These are phyloP conservation scores for Zygoascus flipseniorum DNA, from an alignment of 805 yeast species.

Conservation along the genomic window DNA sequence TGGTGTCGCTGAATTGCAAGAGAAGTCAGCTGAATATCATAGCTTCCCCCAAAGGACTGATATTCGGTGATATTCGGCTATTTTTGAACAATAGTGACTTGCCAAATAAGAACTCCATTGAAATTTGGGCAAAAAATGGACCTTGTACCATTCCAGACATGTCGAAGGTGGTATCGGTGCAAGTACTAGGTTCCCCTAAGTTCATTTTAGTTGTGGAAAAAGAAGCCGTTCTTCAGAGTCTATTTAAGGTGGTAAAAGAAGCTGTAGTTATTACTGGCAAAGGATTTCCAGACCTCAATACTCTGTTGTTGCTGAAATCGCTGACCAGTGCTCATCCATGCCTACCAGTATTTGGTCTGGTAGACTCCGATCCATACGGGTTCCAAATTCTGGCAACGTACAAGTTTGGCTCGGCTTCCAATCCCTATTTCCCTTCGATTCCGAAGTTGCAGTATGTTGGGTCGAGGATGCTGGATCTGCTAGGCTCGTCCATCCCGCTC, in stretches of 20 bases:
- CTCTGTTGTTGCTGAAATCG: constrained; percentile 35
- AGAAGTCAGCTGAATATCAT: constrained; percentile 36
- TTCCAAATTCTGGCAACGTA: constrained; percentile 39
- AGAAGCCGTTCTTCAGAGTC: constrained; percentile 36
- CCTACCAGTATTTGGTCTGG: constrained; percentile 38
- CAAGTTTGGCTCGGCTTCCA: constrained; percentile 18
- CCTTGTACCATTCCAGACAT: constrained; percentile 31
- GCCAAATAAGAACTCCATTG: constrained; percentile 2
- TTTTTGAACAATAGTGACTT: not conserved
- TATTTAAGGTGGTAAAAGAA: constrained; percentile 19
- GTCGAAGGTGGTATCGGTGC: constrained; percentile 16
- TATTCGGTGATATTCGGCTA: constrained; percentile 33
- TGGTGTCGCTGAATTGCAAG: constrained; percentile 32
- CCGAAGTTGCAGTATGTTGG: constrained; percentile 31
- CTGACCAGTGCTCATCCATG: constrained; percentile 25
- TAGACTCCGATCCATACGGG: constrained; percentile 64
- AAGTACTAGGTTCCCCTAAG: constrained; percentile 18
- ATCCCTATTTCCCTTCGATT: not conserved
- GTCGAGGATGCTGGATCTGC: constrained; percentile 34
- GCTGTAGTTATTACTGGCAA: constrained; percentile 34
- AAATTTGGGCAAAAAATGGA: constrained; percentile 4
- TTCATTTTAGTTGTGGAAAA: constrained; percentile 42
- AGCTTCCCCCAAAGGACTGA: constrained; percentile 50
- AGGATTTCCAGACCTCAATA: constrained; percentile 57
- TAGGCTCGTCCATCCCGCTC: constrained; percentile 24